phyloP scores from a whole-genome alignment of 805 yeast species.

The Metschnikowia peoriensis region DNA sequence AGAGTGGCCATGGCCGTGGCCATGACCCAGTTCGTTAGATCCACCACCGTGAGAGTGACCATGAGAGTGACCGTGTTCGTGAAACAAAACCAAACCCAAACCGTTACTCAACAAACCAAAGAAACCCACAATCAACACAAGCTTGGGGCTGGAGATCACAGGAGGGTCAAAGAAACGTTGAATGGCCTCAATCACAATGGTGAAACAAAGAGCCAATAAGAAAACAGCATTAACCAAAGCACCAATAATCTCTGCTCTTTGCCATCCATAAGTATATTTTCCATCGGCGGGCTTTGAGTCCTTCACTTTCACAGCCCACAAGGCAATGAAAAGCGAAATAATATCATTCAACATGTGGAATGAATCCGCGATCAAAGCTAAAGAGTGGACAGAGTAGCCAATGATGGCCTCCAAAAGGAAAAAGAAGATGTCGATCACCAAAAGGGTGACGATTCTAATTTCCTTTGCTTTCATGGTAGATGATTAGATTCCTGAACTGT shows the following conservation, averaged over 20 bases:
- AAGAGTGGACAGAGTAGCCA: slow-evolving; percentile 89
- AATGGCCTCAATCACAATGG: slow-evolving; percentile 88
- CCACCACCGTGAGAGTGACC: slow-evolving; percentile 17
- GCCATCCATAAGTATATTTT: slow-evolving; percentile 95
- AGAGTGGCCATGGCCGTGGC: slow-evolving; percentile 37
- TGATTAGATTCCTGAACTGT: neutral
- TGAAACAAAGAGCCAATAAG: slow-evolving; percentile 84
- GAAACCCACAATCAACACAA: slow-evolving; percentile 77
- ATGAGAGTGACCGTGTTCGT: slow-evolving; percentile 58
- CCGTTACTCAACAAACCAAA: slow-evolving; percentile 82
- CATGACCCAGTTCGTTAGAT: slow-evolving; percentile 11
- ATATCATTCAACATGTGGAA: slow-evolving; percentile 98
- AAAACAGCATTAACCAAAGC: slow-evolving; percentile 94
- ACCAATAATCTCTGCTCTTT: slow-evolving; percentile 94
- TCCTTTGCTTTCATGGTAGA: slow-evolving; percentile 52
- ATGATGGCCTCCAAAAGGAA: slow-evolving; percentile 81
- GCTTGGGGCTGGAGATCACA: slow-evolving; percentile 73
- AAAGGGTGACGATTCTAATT: slow-evolving; percentile 64
- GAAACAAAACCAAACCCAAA: slow-evolving; percentile 82
- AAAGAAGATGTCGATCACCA: slow-evolving; percentile 75
- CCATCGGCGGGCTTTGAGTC: slow-evolving; percentile 79
- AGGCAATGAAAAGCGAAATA: slow-evolving; percentile 81
- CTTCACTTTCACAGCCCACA: slow-evolving; percentile 95
- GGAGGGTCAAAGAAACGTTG: slow-evolving; percentile 85
- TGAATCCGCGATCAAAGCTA: slow-evolving; percentile 93